A percentile compares a stretch with the other conserved stretches of the same genome.
phyloP scores from a whole-genome alignment of 1,284 basidiomycete genomes.

The Apiotrichum mycotoxinovorans region DNA sequence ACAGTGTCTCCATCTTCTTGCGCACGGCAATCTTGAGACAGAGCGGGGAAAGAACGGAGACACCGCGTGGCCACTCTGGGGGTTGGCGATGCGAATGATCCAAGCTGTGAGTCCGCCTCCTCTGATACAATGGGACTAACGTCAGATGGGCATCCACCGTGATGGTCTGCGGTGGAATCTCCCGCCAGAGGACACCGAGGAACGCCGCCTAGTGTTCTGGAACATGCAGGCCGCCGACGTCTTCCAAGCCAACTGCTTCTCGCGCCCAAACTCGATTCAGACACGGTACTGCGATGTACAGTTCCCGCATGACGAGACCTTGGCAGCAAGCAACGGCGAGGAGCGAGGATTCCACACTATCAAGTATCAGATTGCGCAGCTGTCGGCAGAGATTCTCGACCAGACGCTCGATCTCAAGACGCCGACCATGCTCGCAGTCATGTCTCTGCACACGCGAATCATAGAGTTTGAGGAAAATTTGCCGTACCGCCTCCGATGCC shows the following conservation, averaged over 20 bases:
- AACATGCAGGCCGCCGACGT: conserved; percentile 19
- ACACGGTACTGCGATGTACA: conserved; percentile 5
- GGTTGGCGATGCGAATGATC: conserved; percentile 20
- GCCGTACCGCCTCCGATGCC: conserved; percentile 28
- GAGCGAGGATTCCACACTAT: conserved; percentile 21
- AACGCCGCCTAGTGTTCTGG: conserved; percentile 26
- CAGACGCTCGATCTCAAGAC: conserved; percentile 21
- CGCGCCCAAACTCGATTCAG: conserved; percentile 22
- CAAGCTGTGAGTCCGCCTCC: conserved; percentile 9
- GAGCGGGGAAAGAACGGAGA: conserved; percentile 29
- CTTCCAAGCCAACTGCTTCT: conserved; percentile 30
- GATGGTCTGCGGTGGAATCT: conserved; percentile 29
- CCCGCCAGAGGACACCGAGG: conserved; percentile 18
- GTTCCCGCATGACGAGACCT: conserved; percentile 7
- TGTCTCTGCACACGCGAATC: conserved; percentile 24
- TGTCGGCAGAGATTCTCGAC: conserved; percentile 20
- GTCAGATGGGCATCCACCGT: conserved; percentile 30
- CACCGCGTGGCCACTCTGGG: conserved; percentile 28
- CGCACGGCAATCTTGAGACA: conserved; percentile 17
- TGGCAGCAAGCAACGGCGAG: conserved; percentile 1
- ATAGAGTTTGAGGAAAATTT: conserved; percentile 25
- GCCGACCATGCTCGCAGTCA: conserved; percentile 14
- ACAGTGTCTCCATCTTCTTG: conserved; percentile 31
- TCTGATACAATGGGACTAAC: neutral
- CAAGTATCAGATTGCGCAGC: conserved; percentile 21